Conservation (phyloP, 208 protist genomes). For the Vickermania spadyakhi region DNA sequence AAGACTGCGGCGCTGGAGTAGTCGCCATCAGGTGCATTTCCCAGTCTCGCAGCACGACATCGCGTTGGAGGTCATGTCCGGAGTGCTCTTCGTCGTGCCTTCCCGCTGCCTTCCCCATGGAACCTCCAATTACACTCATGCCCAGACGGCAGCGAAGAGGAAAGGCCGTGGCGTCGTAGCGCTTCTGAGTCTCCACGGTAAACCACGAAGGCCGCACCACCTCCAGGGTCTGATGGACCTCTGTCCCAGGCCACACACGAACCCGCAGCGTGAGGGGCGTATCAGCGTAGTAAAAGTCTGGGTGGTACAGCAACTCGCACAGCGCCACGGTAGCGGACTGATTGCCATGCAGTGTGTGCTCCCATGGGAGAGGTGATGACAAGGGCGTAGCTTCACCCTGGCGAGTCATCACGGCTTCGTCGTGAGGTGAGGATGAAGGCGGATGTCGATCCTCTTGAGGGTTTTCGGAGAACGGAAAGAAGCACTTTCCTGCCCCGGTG, state of each 20-base stretch:
- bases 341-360: neutral
- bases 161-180: neutral
- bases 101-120: neutral
- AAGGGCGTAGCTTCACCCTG: neutral
- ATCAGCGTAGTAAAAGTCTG: neutral
- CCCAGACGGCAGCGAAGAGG: neutral
- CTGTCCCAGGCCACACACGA: neutral
- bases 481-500: constrained; percentile 10
- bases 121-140: neutral
- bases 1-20: neutral
- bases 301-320: neutral
- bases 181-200: neutral
- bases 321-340: neutral
- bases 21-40: neutral
- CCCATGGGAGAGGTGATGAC: neutral
- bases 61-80: too few species aligned
- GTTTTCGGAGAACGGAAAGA: neutral
- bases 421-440: neutral
- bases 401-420: too few species aligned
- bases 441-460: neutral
- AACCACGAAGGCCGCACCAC: neutral
- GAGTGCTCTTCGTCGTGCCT: too few species aligned
- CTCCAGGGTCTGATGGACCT: neutral
- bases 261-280: neutral
- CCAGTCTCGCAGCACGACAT: neutral